phyloP scores from a whole-genome alignment of 73 alveolate species.

The Uronychia binucleata region DNA sequence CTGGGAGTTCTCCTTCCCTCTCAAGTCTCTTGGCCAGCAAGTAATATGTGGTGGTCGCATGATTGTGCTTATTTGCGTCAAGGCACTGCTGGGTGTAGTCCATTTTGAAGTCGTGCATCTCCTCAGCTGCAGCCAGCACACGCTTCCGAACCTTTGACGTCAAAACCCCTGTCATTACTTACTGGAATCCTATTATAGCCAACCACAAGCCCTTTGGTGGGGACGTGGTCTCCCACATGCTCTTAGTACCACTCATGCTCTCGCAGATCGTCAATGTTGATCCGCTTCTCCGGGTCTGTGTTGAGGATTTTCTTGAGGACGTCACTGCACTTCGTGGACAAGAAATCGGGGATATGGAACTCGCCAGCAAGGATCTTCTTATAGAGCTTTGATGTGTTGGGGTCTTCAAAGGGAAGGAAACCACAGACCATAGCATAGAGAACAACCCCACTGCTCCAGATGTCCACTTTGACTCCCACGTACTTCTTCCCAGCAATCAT shows the following conservation, averaged over 20 bases:
- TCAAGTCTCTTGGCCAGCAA: conserved; percentile 76
- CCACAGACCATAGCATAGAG: conserved; percentile 88
- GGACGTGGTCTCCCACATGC: not conserved
- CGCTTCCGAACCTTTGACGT: not conserved
- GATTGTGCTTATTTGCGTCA: conserved; percentile 91
- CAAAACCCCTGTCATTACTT: not conserved
- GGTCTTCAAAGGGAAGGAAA: conserved; percentile 81
- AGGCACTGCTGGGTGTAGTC: conserved; percentile 82
- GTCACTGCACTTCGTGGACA: conserved; percentile 62
- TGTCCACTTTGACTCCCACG: conserved; percentile 67
- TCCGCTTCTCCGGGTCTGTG: conserved; percentile 89
- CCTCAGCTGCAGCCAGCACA: conserved; percentile 4
- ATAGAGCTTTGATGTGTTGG: conserved; percentile 70
- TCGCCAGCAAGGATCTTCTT: conserved; percentile 72
- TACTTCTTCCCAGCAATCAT: conserved; percentile 81
- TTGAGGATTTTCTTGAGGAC: conserved; percentile 76
- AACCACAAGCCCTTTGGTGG: not conserved
- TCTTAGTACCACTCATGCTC: conserved; percentile 81
- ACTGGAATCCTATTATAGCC: conserved; percentile 1
- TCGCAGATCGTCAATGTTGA: conserved; percentile 78
- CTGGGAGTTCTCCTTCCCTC: conserved; percentile 48
- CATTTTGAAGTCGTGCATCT: conserved; percentile 54
- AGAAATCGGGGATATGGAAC: conserved; percentile 63
- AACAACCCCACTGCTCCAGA: conserved; percentile 84
- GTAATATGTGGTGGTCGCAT: conserved; percentile 90